A percentile compares a stretch with the other conserved stretches of the same genome.
Conservation (phyloP, 2,329 filamentous ascomycete genomes). For the Diaporthe ampelina region DNA sequence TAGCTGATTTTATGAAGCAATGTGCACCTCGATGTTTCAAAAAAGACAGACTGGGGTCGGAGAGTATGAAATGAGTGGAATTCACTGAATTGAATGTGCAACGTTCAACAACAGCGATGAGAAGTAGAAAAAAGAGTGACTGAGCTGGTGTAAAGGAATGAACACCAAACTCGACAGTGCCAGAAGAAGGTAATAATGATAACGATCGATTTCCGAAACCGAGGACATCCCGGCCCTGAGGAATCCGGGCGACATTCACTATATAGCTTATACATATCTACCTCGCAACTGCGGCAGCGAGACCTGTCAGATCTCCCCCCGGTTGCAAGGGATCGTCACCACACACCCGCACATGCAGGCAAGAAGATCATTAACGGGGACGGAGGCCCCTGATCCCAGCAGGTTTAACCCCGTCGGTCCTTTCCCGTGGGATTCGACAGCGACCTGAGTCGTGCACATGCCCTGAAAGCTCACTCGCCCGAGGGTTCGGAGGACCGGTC, state of each 20-base stretch:
- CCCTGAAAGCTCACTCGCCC: conserved; percentile 30
- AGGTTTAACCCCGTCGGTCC: conserved; percentile 21
- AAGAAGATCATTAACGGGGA: conserved; percentile 28
- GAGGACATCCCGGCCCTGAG: not conserved
- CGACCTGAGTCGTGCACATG: conserved; percentile 29
- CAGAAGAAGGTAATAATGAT: conserved; percentile 14
- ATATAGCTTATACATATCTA: not conserved
- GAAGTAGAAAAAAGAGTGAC: conserved; percentile 28
- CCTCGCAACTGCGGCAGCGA: not conserved
- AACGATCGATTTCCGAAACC: conserved; percentile 9
- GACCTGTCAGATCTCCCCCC: not conserved
- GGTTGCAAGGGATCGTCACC: not conserved
- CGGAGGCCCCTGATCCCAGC: conserved; percentile 23
- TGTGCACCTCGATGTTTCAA: not conserved
- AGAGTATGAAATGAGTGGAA: conserved; percentile 4
- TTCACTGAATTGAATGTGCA: conserved; percentile 16
- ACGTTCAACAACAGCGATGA: conserved; percentile 2
- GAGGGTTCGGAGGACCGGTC: conserved; percentile 12
- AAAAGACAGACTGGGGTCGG: conserved; percentile 24
- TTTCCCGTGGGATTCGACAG: conserved; percentile 26
- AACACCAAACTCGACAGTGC: conserved; percentile 24
- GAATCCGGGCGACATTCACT: conserved; percentile 5
- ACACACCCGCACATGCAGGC: conserved; percentile 14
- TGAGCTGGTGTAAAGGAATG: conserved; percentile 30
- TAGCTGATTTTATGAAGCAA: not conserved